Evolutionary conservation across 768 basidiomycete genomes (phyloP), one percentile per base, ranked within the genome.

Genomic region (Suillus bovinus): DNA sequence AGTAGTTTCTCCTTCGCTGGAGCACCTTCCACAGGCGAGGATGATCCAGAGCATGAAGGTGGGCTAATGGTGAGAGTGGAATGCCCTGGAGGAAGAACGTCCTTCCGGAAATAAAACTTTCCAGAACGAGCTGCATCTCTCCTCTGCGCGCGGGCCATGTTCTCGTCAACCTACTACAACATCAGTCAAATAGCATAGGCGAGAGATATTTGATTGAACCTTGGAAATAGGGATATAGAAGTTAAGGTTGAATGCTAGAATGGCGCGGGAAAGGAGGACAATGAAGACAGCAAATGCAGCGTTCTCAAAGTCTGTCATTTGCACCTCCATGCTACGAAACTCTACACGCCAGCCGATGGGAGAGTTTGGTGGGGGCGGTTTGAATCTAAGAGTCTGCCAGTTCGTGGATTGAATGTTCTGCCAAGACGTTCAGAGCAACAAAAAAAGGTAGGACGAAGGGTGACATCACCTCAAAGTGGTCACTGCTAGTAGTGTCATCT

Each of bases 331-430:
- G 73, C 92, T 94, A 61, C 97, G 83, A 77, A 99, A 99, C 74
- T 99, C 97, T 5, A 99, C 96, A 44, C 97, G 84, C 97, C 97
- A 99, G 36, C 96, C 97, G 60, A 99, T 98, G 8, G 86, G 74
- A 6, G 96, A 94, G 60, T 91, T 88, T 5, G 93, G 89, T 31
- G 97, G 96, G 14, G 97, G 97, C 3, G 97, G 97, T 74, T 99
- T 99, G 84, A 99, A 99, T 54, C 97, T 86, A 36, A 99, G 81
- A 0, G 97, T 98, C 78, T 99, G 97, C 97, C 97, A 99, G 71
- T 99, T 99, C 5, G 97, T 99, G 2, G 97, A 99, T 84, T 99
- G 97, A 29, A 99, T 89, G 70, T 98, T 99, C 91, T 96, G 74
- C 6, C 56, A 44, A 47, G 4, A 10, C 31, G 31, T 33, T 63